phyloP scores from a whole-genome alignment of 257 asterid species.

The Craterostigma plantagineum region DNA sequence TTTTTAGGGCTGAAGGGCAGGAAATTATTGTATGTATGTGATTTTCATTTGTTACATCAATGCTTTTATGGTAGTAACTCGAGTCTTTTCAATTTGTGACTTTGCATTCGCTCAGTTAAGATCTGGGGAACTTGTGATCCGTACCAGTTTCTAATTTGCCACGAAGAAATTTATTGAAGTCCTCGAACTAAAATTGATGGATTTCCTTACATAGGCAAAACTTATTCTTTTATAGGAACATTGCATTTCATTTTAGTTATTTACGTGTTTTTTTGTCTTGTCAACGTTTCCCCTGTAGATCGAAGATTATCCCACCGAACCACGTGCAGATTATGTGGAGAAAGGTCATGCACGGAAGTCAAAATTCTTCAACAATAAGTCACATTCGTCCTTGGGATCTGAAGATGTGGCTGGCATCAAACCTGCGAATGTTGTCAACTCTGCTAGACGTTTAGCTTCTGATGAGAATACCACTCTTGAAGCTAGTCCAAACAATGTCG shows the following conservation, averaged over 20 bases:
- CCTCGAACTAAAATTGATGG: too few relatives aligned
- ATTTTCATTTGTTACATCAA: too few relatives aligned
- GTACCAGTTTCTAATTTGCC: too few relatives aligned
- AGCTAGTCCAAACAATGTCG: slow-evolving; percentile 20
- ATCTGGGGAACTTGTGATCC: too few relatives aligned
- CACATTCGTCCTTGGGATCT: slow-evolving; percentile 15
- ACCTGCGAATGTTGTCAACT: slow-evolving; percentile 24
- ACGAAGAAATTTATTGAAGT: too few relatives aligned
- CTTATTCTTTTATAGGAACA: background rate
- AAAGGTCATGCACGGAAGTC: slow-evolving; percentile 22
- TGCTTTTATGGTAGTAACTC: too few relatives aligned
- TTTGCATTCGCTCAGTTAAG: too few relatives aligned
- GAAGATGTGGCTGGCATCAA: slow-evolving; percentile 18
- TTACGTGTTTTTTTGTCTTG: slow-evolving; percentile 14
- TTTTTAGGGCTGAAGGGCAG: too few relatives aligned
- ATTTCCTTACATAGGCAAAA: too few relatives aligned
- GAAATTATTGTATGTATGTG: too few relatives aligned
- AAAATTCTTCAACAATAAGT: slow-evolving; percentile 19
- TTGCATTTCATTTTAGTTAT: slow-evolving; percentile 1
- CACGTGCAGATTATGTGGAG: slow-evolving; percentile 32
- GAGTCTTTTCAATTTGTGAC: too few relatives aligned
- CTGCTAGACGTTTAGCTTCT: slow-evolving; percentile 17
- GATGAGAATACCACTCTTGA: slow-evolving; percentile 17
- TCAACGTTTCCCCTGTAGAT: slow-evolving; percentile 26
- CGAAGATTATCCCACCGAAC: slow-evolving; percentile 70